Evolutionary conservation across 495 filamentous ascomycete genomes (phyloP).

Genomic region (Penicillium herquei): DNA sequence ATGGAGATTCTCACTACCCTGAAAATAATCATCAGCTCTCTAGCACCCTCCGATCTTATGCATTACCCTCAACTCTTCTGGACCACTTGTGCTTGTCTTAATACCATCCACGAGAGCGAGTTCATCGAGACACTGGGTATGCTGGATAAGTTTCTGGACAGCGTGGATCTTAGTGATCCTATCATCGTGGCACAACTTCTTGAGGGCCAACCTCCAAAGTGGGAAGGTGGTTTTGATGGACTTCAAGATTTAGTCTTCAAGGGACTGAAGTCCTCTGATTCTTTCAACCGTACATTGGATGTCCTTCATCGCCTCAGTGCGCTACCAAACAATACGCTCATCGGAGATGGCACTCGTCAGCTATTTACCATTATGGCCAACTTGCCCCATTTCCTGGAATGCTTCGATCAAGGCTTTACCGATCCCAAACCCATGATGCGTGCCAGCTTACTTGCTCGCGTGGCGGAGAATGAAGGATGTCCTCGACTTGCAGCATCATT

Average conservation of each 20-base stretch:
- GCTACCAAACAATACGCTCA: constrained; percentile 75
- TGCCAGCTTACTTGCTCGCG: constrained; percentile 65
- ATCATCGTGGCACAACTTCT: constrained; percentile 65
- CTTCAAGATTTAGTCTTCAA: constrained; percentile 85
- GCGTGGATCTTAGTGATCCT: constrained; percentile 75
- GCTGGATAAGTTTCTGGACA: constrained; percentile 82
- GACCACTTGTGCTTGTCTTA: constrained; percentile 92
- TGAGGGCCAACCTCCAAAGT: constrained; percentile 76
- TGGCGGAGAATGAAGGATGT: constrained; percentile 65
- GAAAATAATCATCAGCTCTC: constrained; percentile 80
- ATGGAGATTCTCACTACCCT: constrained; percentile 96
- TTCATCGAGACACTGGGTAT: constrained; percentile 89
- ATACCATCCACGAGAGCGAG: constrained; percentile 93
- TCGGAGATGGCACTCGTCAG: constrained; percentile 77
- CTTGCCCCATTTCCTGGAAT: constrained; percentile 79
- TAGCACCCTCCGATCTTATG: constrained; percentile 75
- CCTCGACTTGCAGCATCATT: constrained; percentile 53
- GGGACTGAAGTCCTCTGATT: constrained; percentile 82
- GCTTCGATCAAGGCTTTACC: constrained; percentile 64
- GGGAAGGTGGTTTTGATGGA: constrained; percentile 89
- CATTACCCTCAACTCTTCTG: constrained; percentile 94
- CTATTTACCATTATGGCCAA: constrained; percentile 86
- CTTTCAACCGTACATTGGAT: constrained; percentile 71
- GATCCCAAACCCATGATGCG: constrained; percentile 55
- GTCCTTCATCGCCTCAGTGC: constrained; percentile 74